A percentile compares a stretch with the other conserved stretches of the same genome.
Conservation (phyloP, 352 stramenopile genomes). For the Globisporangium orthogonon region DNA sequence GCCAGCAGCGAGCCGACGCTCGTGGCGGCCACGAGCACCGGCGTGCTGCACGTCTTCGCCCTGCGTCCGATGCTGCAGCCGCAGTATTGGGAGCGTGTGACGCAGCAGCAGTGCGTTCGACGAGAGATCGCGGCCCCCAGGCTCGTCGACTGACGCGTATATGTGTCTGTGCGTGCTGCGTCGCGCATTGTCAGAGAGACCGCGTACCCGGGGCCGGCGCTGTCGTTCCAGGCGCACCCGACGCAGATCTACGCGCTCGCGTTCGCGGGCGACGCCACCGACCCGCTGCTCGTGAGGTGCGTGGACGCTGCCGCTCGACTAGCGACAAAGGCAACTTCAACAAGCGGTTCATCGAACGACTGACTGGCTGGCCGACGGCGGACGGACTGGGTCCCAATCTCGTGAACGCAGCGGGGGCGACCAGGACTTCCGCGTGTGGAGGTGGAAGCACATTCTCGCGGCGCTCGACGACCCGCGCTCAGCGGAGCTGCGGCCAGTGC, state of each 20-base stretch:
- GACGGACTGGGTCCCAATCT: too few species aligned
- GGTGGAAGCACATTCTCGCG: slow-evolving; percentile 55
- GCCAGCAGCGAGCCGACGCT: slow-evolving; percentile 31
- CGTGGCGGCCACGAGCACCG: slow-evolving; percentile 59
- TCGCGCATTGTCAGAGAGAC: slow-evolving; percentile 19
- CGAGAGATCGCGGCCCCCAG: too few species aligned
- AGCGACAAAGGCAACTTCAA: background rate
- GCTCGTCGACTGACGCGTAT: too few species aligned
- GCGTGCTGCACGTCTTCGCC: slow-evolving; percentile 52
- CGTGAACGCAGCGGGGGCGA: slow-evolving; percentile 43
- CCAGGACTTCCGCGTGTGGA: slow-evolving; percentile 72
- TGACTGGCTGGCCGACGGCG: too few species aligned
- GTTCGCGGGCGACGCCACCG: slow-evolving; percentile 46
- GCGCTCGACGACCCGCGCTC: slow-evolving; percentile 22
- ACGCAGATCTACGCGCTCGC: slow-evolving; percentile 70
- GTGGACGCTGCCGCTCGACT: background rate
- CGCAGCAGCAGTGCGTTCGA: slow-evolving; percentile 21
- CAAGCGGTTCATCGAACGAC: too few species aligned
- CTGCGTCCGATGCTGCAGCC: slow-evolving; percentile 36
- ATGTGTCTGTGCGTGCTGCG: background rate
- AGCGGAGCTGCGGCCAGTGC: slow-evolving; percentile 24
- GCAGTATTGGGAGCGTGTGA: slow-evolving; percentile 43
- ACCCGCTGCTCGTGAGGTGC: slow-evolving; percentile 61
- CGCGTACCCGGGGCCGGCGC: slow-evolving; percentile 33
- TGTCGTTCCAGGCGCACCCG: slow-evolving; percentile 61